Conservation (phyloP, 352 stramenopile species). For the Pythium plurisporium region DNA sequence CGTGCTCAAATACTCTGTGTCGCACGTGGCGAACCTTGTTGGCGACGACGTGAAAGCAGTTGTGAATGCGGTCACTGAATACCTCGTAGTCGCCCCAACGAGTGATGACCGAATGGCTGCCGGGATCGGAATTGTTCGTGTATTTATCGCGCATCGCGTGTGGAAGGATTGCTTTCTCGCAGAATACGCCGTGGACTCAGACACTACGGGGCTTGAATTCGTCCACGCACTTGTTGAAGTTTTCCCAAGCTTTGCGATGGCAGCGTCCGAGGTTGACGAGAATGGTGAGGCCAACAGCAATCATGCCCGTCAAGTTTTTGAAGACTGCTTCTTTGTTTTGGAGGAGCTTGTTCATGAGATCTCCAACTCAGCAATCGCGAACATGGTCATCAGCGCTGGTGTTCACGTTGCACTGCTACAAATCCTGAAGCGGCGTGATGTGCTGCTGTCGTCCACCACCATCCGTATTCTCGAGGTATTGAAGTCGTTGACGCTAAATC, state of each 20-base stretch:
- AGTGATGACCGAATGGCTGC: constrained; percentile 44
- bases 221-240: constrained; percentile 53
- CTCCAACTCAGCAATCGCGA: constrained; percentile 55
- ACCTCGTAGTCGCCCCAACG: constrained; percentile 53
- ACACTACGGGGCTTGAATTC: constrained; percentile 56
- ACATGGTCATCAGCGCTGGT: constrained; percentile 60
- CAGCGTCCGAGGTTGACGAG: neutral
- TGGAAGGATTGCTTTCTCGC: constrained; percentile 78
- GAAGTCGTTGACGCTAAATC: constrained; percentile 46
- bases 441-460: neutral
- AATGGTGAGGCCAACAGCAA: constrained; percentile 13
- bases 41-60: constrained; percentile 63
- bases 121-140: constrained; percentile 65
- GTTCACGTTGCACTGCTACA: constrained; percentile 69
- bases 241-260: constrained; percentile 15
- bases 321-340: constrained; percentile 56
- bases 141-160: constrained; percentile 53
- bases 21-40: constrained; percentile 41
- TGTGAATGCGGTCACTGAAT: constrained; percentile 65
- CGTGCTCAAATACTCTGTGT: constrained; percentile 54
- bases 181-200: constrained; percentile 61
- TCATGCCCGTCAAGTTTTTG: constrained; percentile 37
- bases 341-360: constrained; percentile 61
- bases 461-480: constrained; percentile 42
- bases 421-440: constrained; percentile 27